These are phyloP conservation scores for Colletotrichum liaoningense DNA, from an alignment of 2,329 filamentous ascomycete genomes.

Conservation along the genomic window DNA sequence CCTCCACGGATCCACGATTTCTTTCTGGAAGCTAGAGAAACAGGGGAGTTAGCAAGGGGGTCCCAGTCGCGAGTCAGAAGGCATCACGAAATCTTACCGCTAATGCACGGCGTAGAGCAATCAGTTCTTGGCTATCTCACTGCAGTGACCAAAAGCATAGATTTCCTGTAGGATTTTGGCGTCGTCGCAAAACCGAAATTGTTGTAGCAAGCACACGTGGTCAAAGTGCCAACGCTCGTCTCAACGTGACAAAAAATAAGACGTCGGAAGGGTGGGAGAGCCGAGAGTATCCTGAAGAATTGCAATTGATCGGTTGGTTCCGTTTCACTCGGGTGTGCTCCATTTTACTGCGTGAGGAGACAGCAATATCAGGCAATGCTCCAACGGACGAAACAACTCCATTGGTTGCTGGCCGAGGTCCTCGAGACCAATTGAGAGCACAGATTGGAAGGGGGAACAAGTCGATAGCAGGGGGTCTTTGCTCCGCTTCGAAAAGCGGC, in stretches of 20 bases:
- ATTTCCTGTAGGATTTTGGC: not conserved
- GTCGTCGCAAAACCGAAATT: not conserved
- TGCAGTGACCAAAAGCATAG: not conserved
- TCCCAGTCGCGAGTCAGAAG: not conserved
- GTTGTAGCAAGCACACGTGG: not conserved
- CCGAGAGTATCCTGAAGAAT: not conserved
- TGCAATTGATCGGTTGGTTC: not conserved
- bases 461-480: not conserved
- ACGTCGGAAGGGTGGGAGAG: not conserved
- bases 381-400: not conserved
- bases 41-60: not conserved
- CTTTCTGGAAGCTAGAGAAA: not conserved
- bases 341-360: not conserved
- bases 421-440: not conserved
- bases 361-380: conserved; percentile 12
- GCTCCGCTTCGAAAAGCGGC: not conserved
- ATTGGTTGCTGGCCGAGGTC: conserved; percentile 3
- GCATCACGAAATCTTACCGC: not conserved
- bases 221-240: not conserved
- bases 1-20: not conserved
- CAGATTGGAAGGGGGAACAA: conserved; percentile 3
- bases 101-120: not conserved
- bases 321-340: not conserved
- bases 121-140: not conserved
- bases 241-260: not conserved